Conservation (phyloP, 768 basidiomycete genomes). For the Suillus sp. region DNA sequence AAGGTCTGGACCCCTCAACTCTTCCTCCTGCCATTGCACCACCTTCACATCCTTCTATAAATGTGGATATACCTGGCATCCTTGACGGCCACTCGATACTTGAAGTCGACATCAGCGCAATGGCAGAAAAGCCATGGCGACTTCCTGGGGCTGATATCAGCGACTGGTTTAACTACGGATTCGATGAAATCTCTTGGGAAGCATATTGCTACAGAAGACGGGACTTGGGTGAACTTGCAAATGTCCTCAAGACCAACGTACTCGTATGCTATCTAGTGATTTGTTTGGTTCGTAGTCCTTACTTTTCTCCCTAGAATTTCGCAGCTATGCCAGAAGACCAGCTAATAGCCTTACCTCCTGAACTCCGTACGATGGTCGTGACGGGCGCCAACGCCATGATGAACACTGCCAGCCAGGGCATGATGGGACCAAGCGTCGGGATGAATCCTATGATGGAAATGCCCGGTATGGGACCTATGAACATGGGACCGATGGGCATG, state of each 20-base stretch:
- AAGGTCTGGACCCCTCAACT: constrained; percentile 61
- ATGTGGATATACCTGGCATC: constrained; percentile 64
- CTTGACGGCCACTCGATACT: constrained; percentile 79
- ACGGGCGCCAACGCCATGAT: constrained; percentile 79
- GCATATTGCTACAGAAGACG: constrained; percentile 85
- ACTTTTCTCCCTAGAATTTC: constrained; percentile 57
- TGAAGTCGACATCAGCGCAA: constrained; percentile 76
- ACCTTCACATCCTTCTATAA: constrained; percentile 78
- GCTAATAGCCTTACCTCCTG: constrained; percentile 73
- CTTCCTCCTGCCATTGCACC: constrained; percentile 72
- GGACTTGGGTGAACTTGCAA: constrained; percentile 78
- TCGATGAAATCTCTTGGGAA: constrained; percentile 96
- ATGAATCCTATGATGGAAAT: constrained; percentile 84
- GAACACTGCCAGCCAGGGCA: constrained; percentile 49
- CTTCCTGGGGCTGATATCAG: constrained; percentile 88
- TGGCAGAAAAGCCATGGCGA: constrained; percentile 89
- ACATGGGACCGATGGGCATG: constrained; percentile 53
- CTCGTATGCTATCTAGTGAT: constrained; percentile 52
- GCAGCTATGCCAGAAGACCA: constrained; percentile 83
- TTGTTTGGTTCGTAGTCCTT: constrained; percentile 12
- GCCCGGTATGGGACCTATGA: constrained; percentile 58
- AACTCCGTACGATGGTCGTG: constrained; percentile 87
- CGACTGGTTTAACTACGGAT: constrained; percentile 99
- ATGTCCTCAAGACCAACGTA: constrained; percentile 80
- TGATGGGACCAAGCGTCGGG: constrained; percentile 53